Conservation (phyloP, 2,329 filamentous ascomycete species). For the Nigrospora osmanthi region DNA sequence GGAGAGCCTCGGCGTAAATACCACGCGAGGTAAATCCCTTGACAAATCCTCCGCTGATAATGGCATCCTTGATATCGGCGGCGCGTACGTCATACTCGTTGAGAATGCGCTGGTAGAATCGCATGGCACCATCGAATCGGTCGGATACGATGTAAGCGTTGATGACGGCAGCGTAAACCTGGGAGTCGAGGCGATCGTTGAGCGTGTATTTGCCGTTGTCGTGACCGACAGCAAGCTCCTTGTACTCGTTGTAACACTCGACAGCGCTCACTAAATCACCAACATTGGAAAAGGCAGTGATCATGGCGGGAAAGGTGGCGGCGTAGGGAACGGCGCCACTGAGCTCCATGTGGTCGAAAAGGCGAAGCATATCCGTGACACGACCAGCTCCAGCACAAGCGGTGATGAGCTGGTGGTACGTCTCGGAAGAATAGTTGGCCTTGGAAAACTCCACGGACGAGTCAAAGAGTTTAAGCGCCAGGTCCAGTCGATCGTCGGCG, state of each 20-base stretch:
- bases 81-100: conserved; percentile 50
- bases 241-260: conserved; percentile 94
- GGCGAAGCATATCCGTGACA: conserved; percentile 79
- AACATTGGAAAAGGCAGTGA: conserved; percentile 77
- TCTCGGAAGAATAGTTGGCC: conserved; percentile 67
- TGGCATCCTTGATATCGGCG: conserved; percentile 58
- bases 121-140: conserved; percentile 71
- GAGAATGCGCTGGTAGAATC: conserved; percentile 77
- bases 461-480: conserved; percentile 81
- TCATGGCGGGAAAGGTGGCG: conserved; percentile 85
- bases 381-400: conserved; percentile 79
- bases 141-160: conserved; percentile 80
- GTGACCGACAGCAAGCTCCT: conserved; percentile 75
- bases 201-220: conserved; percentile 65
- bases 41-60: conserved; percentile 70
- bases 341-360: conserved; percentile 88
- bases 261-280: conserved; percentile 83
- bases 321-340: conserved; percentile 67
- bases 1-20: conserved; percentile 64
- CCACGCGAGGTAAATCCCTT: conserved; percentile 66
- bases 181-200: conserved; percentile 66
- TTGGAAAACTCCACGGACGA: conserved; percentile 57
- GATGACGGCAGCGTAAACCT: conserved; percentile 87
- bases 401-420: conserved; percentile 77
- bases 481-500: conserved; percentile 79